phyloP scores from a whole-genome alignment of 371 early-diverging fungal species.

The Syncephalastrum contaminatum region DNA sequence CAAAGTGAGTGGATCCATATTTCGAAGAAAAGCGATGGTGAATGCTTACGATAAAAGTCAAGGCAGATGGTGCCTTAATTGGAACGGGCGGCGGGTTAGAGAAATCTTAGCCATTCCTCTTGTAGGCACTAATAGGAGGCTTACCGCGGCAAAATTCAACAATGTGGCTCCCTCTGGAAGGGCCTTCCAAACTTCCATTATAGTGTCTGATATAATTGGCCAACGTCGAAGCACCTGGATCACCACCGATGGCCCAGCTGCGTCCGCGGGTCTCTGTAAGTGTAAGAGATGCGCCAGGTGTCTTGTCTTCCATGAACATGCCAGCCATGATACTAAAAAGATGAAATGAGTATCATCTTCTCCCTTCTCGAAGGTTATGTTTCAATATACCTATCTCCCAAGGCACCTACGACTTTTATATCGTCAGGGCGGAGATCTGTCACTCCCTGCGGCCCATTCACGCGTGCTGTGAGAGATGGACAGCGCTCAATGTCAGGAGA shows the following conservation, averaged over 20 bases:
- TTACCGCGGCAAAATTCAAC: constrained; percentile 1
- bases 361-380: too few species aligned
- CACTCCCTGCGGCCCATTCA: constrained; percentile 7
- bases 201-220: constrained; percentile 40
- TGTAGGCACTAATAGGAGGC: neutral
- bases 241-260: constrained; percentile 42
- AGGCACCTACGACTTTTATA: constrained; percentile 19
- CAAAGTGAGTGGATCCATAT: neutral
- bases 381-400: constrained; percentile 17
- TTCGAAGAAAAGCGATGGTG: neutral
- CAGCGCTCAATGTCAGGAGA: constrained; percentile 7
- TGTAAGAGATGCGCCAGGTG: constrained; percentile 1
- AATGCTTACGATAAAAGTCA: neutral
- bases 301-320: too few species aligned
- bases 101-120: neutral
- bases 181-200: constrained; percentile 26
- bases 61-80: neutral
- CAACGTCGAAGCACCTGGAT: constrained; percentile 30
- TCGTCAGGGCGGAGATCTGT: constrained; percentile 22
- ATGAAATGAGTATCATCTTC: too few species aligned
- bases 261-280: constrained; percentile 37
- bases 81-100: neutral
- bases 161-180: constrained; percentile 33
- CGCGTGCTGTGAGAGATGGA: constrained; percentile 14
- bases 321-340: too few species aligned